Percentiles rank a stretch among this genome's conserved stretches.
Conservation (phyloP, 2,329 filamentous ascomycete species). For the Apiospora saccharicola region DNA sequence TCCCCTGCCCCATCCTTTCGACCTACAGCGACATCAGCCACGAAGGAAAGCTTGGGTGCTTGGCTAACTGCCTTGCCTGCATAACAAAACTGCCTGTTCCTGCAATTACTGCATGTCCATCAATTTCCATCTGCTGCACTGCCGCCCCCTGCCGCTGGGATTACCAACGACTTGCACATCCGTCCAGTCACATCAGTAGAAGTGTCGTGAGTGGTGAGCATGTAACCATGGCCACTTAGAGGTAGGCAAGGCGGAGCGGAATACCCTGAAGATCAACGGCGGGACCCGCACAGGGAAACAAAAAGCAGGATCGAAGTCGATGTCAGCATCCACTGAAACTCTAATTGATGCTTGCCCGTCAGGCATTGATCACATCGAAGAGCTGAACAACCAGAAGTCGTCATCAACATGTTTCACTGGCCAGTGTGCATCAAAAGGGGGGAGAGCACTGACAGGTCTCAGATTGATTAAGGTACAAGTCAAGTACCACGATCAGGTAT, state of each 20-base stretch:
- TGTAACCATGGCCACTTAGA: background rate
- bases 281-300: background rate
- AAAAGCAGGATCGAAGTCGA: constrained; percentile 12
- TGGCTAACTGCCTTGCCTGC: constrained; percentile 1
- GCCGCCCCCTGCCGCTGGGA: constrained; percentile 2
- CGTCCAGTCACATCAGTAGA: background rate
- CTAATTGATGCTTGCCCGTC: background rate
- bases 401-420: constrained; percentile 13
- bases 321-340: constrained; percentile 19
- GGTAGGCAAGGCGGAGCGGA: background rate
- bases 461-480: background rate
- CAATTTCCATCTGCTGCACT: constrained; percentile 1
- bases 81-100: constrained; percentile 4
- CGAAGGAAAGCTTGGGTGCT: background rate
- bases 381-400: background rate
- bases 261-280: constrained; percentile 20
- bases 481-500: background rate
- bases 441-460: constrained; percentile 1
- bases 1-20: constrained; percentile 8
- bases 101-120: background rate
- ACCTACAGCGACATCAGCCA: background rate
- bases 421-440: constrained; percentile 1
- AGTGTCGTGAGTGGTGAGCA: constrained; percentile 1
- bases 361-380: constrained; percentile 8
- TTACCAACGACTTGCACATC: background rate